Evolutionary conservation across 2,329 filamentous ascomycete species (phyloP).

Genomic region (Teratosphaeria destructans): DNA sequence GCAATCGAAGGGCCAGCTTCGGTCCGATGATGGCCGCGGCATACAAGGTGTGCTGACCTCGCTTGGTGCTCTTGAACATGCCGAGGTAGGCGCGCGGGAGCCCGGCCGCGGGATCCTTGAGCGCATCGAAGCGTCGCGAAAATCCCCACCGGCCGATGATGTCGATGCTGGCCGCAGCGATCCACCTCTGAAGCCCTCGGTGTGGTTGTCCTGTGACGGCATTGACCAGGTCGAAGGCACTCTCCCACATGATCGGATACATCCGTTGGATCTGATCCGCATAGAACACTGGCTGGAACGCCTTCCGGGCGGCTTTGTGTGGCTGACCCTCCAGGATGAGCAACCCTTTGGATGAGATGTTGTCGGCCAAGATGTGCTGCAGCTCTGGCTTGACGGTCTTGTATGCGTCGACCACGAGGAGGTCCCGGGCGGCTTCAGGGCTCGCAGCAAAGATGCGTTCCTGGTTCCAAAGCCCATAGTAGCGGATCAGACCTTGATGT

Average conservation of each 20-base stretch:
- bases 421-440: background rate
- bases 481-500: background rate
- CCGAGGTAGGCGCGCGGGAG: background rate
- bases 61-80: background rate
- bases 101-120: background rate
- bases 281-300: background rate
- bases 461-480: background rate
- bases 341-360: background rate
- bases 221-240: background rate
- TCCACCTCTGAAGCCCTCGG: background rate
- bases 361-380: background rate
- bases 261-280: background rate
- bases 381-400: background rate
- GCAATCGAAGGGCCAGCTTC: background rate
- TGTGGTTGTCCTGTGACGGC: background rate
- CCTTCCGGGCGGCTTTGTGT: background rate
- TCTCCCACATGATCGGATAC: background rate
- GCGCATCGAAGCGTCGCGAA: background rate
- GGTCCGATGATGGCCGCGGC: background rate
- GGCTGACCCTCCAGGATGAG: background rate
- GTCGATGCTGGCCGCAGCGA: background rate
- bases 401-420: background rate
- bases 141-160: background rate
- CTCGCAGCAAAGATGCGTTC: background rate
- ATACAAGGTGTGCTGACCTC: background rate